Percentiles rank a stretch among this genome's conserved stretches.
Conservation (phyloP, 2,329 filamentous ascomycete species). For the Xylariaceae sp. region DNA sequence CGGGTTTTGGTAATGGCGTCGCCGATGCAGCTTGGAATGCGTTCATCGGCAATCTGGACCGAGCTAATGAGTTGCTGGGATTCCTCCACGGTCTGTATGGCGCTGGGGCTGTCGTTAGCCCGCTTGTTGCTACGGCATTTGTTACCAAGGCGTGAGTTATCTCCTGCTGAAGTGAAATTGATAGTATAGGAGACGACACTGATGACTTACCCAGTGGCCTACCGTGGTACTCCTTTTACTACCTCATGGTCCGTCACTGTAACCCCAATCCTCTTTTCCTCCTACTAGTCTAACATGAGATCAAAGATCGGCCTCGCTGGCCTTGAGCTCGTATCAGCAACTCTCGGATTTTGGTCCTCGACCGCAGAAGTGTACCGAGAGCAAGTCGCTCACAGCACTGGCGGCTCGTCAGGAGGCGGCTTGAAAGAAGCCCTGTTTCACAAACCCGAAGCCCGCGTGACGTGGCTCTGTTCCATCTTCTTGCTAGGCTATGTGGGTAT, state of each 20-base stretch:
- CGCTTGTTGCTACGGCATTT: slow-evolving; percentile 68
- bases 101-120: slow-evolving; percentile 64
- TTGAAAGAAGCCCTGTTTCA: slow-evolving; percentile 41
- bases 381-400: slow-evolving; percentile 26
- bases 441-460: slow-evolving; percentile 47
- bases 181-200: too few relatives aligned
- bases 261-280: neutral
- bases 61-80: slow-evolving; percentile 67
- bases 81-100: slow-evolving; percentile 69
- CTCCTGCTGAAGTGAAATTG: too few relatives aligned
- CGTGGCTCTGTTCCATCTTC: slow-evolving; percentile 71
- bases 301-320: slow-evolving; percentile 49
- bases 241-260: slow-evolving; percentile 59
- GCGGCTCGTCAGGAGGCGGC: slow-evolving; percentile 26
- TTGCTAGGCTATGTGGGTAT: slow-evolving; percentile 73
- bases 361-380: slow-evolving; percentile 54
- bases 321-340: slow-evolving; percentile 51
- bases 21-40: slow-evolving; percentile 56
- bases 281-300: neutral
- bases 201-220: slow-evolving; percentile 29
- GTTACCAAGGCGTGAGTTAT: slow-evolving; percentile 51
- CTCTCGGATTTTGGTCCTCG: slow-evolving; percentile 57
- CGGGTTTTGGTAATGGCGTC: slow-evolving; percentile 69
- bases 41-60: slow-evolving; percentile 63
- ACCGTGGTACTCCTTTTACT: slow-evolving; percentile 72